phyloP scores from a whole-genome alignment of 768 basidiomycete genomes.

The Suillus fuscotomentosus region DNA sequence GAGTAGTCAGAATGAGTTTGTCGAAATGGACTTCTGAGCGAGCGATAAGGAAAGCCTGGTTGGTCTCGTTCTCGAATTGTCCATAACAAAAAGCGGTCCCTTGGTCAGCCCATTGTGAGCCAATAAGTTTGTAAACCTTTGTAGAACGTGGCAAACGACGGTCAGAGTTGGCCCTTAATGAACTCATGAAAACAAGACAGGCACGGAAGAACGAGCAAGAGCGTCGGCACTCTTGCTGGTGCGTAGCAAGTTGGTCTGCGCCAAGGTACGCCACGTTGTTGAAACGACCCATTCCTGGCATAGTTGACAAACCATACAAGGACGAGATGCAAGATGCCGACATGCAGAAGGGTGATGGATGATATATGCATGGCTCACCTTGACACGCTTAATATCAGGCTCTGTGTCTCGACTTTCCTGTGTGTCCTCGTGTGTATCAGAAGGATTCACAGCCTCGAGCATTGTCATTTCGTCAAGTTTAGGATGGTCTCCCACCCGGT shows the following conservation, averaged over 20 bases:
- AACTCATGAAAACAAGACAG: slow-evolving; percentile 28
- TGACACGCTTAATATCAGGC: slow-evolving; percentile 83
- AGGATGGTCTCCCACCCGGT: slow-evolving; percentile 31
- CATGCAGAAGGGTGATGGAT: slow-evolving; percentile 14
- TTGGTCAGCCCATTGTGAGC: slow-evolving; percentile 90
- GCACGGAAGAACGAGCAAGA: slow-evolving; percentile 19
- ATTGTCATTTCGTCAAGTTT: slow-evolving; percentile 32
- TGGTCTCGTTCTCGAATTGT: slow-evolving; percentile 73
- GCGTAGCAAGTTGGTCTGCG: slow-evolving; percentile 10
- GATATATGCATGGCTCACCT: slow-evolving; percentile 46
- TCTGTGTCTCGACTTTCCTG: slow-evolving; percentile 65
- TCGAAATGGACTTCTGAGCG: slow-evolving; percentile 73
- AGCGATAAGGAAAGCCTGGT: slow-evolving; percentile 82
- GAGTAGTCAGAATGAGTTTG: slow-evolving; percentile 74
- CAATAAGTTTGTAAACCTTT: slow-evolving; percentile 94
- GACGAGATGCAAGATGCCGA: slow-evolving; percentile 14
- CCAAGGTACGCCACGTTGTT: slow-evolving; percentile 23
- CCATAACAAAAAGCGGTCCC: slow-evolving; percentile 97
- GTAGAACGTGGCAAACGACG: slow-evolving; percentile 23
- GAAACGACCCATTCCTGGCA: slow-evolving; percentile 20
- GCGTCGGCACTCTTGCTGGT: slow-evolving; percentile 17
- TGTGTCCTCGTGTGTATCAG: slow-evolving; percentile 49
- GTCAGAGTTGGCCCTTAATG: slow-evolving; percentile 31
- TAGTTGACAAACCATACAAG: slow-evolving; percentile 17
- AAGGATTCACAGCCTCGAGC: slow-evolving; percentile 36